A percentile compares a stretch with the other conserved stretches of the same genome.
Evolutionary conservation across 257 asterid species (phyloP).

Genomic region (Euphrasia confusa): DNA sequence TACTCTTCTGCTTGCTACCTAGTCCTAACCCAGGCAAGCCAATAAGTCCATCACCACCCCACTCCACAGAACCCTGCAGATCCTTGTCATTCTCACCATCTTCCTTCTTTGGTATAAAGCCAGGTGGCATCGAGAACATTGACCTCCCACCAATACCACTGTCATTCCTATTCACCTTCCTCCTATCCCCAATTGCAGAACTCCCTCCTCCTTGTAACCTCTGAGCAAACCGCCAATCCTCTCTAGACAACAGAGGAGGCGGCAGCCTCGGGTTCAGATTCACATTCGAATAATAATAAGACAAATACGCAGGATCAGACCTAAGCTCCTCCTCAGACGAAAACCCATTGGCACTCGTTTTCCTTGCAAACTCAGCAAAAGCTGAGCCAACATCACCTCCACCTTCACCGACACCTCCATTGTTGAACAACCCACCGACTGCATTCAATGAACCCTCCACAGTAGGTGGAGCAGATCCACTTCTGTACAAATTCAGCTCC

Average conservation of each 20-base stretch:
- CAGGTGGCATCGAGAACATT: conserved; percentile 55
- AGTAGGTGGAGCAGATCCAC: conserved; percentile 99
- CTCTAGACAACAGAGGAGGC: conserved; percentile 85
- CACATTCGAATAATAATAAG: conserved; percentile 84
- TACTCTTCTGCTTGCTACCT: conserved; percentile 83
- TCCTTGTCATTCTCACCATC: conserved; percentile 51
- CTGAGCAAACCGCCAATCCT: conserved; percentile 90
- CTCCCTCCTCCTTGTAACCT: conserved; percentile 72
- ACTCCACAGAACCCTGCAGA: conserved; percentile 64
- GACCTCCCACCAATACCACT: conserved; percentile 57
- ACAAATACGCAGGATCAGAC: conserved; percentile 83
- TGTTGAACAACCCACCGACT: conserved; percentile 76
- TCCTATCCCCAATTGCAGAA: conserved; percentile 91
- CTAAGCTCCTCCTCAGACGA: conserved; percentile 89
- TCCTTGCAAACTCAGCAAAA: conserved; percentile 50
- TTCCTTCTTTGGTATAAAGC: conserved; percentile 57
- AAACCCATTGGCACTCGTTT: conserved; percentile 51
- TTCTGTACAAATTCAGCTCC: conserved; percentile 89
- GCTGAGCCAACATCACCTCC: conserved; percentile 27
- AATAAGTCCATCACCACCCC: conserved; percentile 97
- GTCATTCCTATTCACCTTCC: conserved; percentile 68
- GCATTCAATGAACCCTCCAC: conserved; percentile 93
- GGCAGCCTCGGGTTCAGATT: conserved; percentile 98
- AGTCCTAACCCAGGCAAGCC: conserved; percentile 87
- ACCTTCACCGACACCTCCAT: conserved; percentile 34